A percentile compares a stretch with the other conserved stretches of the same genome.
phyloP scores from a whole-genome alignment of 2,329 filamentous ascomycete species.

The Pseudogymnoascus sp. region DNA sequence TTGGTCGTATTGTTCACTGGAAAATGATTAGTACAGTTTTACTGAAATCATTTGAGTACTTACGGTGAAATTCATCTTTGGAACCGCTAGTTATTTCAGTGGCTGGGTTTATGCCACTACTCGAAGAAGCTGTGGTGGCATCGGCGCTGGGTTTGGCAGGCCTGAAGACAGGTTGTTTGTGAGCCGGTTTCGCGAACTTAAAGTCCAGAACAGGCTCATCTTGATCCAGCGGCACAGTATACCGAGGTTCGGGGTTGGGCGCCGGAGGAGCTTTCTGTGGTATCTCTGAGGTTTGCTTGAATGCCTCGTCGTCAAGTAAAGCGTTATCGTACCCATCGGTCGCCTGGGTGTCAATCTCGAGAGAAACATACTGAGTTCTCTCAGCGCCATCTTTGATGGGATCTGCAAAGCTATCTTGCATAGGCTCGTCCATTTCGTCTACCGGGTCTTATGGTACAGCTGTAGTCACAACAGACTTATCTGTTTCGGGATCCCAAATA shows the following conservation, averaged over 20 bases:
- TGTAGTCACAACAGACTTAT: neutral
- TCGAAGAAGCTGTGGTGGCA: neutral
- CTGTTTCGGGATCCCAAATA: neutral
- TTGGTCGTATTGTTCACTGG: neutral
- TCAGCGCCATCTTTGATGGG: constrained; percentile 9
- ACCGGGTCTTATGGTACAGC: neutral
- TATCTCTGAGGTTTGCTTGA: neutral
- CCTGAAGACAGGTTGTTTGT: neutral
- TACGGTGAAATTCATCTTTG: neutral
- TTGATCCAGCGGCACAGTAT: neutral
- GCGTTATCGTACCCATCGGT: constrained; percentile 8
- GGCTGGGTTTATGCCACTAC: neutral
- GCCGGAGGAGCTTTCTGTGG: neutral
- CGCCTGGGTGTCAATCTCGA: constrained; percentile 20
- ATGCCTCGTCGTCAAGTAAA: too few relatives aligned
- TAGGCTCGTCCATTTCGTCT: constrained; percentile 3
- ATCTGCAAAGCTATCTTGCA: constrained; percentile 11
- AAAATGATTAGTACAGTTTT: neutral
- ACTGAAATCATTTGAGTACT: neutral
- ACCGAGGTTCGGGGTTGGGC: neutral
- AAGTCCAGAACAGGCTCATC: neutral
- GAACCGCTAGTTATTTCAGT: neutral
- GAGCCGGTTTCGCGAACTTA: neutral
- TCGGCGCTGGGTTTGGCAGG: neutral
- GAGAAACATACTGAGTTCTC: constrained; percentile 18